Evolutionary conservation across 305 asterid species (phyloP).

Genomic region (Fraxinus sp.): DNA sequence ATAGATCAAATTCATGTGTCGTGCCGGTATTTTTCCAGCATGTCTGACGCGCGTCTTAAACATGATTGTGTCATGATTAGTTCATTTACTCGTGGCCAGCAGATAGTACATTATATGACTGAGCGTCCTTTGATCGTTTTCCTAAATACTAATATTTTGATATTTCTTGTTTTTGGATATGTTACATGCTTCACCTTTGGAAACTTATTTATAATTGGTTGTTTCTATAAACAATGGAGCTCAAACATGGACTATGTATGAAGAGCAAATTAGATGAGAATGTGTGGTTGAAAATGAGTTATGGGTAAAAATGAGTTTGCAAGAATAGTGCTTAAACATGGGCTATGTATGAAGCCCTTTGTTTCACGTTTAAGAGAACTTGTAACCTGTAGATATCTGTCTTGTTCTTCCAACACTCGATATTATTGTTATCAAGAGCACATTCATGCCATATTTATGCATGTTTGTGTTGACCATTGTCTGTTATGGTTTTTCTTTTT

Average conservation of each 20-base stretch:
- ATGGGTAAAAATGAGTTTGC: background rate
- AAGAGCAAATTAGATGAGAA: background rate
- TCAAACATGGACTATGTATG: background rate
- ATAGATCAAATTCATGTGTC: background rate
- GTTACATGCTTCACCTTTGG: background rate
- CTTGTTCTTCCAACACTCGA: background rate
- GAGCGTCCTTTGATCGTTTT: background rate
- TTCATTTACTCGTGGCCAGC: background rate
- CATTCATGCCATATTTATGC: background rate
- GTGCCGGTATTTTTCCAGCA: background rate
- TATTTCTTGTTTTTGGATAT: background rate
- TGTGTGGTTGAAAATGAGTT: background rate
- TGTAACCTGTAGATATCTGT: background rate
- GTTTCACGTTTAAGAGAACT: background rate
- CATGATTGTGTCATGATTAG: background rate
- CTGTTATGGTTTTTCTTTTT: constrained; percentile 15
- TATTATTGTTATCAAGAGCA: background rate
- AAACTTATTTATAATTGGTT: background rate
- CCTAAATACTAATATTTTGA: background rate
- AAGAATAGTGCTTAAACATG: background rate
- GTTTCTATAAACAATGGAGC: background rate
- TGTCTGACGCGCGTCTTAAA: background rate
- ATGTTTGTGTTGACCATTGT: background rate
- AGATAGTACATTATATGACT: background rate
- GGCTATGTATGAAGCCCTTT: background rate